These are phyloP conservation scores for Lenzites betulinus DNA, from an alignment of 768 basidiomycete genomes.

Conservation along the genomic window DNA sequence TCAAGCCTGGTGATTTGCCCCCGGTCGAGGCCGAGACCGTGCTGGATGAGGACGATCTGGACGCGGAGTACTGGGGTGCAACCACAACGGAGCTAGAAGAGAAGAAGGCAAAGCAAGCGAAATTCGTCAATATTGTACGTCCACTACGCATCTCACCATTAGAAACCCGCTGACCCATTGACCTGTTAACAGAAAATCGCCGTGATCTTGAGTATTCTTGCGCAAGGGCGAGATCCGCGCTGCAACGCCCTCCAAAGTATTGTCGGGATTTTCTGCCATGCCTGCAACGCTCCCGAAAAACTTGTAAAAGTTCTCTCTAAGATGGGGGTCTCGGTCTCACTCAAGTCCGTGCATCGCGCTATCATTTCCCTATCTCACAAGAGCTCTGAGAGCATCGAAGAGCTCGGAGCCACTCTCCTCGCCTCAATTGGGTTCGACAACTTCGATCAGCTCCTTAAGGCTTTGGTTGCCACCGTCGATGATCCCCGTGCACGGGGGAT, in stretches of 20 bases:
- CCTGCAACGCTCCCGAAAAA: constrained; percentile 27
- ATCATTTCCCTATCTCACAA: neutral
- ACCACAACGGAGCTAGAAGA: too few species aligned
- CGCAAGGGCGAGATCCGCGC: constrained; percentile 30
- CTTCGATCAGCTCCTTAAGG: constrained; percentile 39
- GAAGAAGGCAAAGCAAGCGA: too few species aligned
- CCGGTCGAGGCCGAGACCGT: too few species aligned
- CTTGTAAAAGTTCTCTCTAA: constrained; percentile 31
- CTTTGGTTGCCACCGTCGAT: constrained; percentile 36
- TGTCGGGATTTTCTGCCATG: constrained; percentile 35
- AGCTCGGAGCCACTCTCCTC: neutral
- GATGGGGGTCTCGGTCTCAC: constrained; percentile 28
- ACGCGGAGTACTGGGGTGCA: too few species aligned
- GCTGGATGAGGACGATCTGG: too few species aligned
- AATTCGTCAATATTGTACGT: too few species aligned
- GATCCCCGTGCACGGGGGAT: constrained; percentile 27
- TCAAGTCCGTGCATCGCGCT: neutral
- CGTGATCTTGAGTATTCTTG: constrained; percentile 30
- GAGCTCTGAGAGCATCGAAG: neutral
- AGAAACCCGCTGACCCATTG: too few species aligned
- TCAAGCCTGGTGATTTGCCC: too few species aligned
- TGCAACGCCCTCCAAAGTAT: constrained; percentile 31
- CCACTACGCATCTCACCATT: too few species aligned
- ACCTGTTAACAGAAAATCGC: constrained; percentile 7
- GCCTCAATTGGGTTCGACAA: constrained; percentile 34